Percentiles rank a stretch among this genome's conserved stretches.
phyloP scores from a whole-genome alignment of 1,284 basidiomycete genomes.

The Apiotrichum sp. region DNA sequence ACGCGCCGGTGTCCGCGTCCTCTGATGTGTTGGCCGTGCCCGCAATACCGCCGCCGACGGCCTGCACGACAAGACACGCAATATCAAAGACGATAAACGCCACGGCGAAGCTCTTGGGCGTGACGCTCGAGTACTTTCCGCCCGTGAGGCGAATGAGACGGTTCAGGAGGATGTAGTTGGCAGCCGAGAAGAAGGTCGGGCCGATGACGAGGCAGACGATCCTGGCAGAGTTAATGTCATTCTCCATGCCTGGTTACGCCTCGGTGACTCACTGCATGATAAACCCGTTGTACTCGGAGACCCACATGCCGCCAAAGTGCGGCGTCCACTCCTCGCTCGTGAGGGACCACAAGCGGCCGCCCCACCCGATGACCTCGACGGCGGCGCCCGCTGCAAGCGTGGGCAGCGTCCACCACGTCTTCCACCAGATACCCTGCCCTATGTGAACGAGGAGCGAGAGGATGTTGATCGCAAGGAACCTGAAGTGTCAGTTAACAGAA shows the following conservation, averaged over 20 bases:
- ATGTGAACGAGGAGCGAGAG: no score
- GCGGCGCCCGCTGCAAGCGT: slow-evolving; percentile 25
- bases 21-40: slow-evolving; percentile 17
- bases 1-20: slow-evolving; percentile 26
- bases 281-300: slow-evolving; percentile 12
- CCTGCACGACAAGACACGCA: slow-evolving; percentile 40
- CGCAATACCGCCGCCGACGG: slow-evolving; percentile 36
- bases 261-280: slow-evolving; percentile 23
- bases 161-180: slow-evolving; percentile 37
- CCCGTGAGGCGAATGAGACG: slow-evolving; percentile 12
- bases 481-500: no score
- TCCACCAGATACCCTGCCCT: slow-evolving; percentile 22
- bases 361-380: slow-evolving; percentile 13
- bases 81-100: slow-evolving; percentile 37
- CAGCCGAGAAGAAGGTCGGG: slow-evolving; percentile 36
- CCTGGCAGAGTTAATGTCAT: slow-evolving; percentile 1
- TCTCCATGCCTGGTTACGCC: no score
- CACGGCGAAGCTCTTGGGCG: slow-evolving; percentile 27
- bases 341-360: slow-evolving; percentile 17
- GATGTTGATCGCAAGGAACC: no score
- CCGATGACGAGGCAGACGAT: slow-evolving; percentile 30
- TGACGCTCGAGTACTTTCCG: slow-evolving; percentile 21
- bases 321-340: slow-evolving; percentile 13
- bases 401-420: slow-evolving; percentile 30
- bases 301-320: slow-evolving; percentile 20